Conservation (phyloP, 345 rosid genomes). For the Leavenworthia alabamica region DNA sequence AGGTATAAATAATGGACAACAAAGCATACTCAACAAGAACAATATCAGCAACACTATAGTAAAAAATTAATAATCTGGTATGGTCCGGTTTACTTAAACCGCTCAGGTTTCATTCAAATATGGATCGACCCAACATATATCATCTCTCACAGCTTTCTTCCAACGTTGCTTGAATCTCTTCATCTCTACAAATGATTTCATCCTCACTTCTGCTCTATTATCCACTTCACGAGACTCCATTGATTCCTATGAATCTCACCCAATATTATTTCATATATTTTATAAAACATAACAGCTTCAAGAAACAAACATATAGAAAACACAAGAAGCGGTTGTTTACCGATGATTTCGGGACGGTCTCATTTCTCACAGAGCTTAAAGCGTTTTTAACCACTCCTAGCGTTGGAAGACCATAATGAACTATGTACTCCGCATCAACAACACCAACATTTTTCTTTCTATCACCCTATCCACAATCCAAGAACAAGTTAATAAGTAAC, state of each 20-base stretch:
- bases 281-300: too few relatives aligned
- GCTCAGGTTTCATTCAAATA: conserved; percentile 21
- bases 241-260: conserved; percentile 39
- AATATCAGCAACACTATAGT: neutral
- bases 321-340: too few relatives aligned
- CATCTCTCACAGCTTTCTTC: conserved; percentile 53
- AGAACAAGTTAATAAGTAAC: neutral
- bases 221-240: conserved; percentile 38
- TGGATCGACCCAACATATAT: conserved; percentile 87
- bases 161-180: conserved; percentile 59
- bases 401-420: conserved; percentile 75
- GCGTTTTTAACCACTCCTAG: conserved; percentile 48
- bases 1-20: too few relatives aligned
- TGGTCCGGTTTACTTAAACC: conserved; percentile 10
- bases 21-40: conserved; percentile 1
- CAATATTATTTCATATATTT: neutral
- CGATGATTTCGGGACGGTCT: conserved; percentile 1
- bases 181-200: conserved; percentile 69
- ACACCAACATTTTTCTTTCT: conserved; percentile 84
- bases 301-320: conserved; percentile 5
- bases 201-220: conserved; percentile 64
- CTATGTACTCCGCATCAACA: conserved; percentile 81
- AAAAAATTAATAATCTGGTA: conserved; percentile 5
- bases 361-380: conserved; percentile 28
- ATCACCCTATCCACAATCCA: conserved; percentile 51